Conservation (phyloP, 768 basidiomycete species). For the Collybia sordida region DNA sequence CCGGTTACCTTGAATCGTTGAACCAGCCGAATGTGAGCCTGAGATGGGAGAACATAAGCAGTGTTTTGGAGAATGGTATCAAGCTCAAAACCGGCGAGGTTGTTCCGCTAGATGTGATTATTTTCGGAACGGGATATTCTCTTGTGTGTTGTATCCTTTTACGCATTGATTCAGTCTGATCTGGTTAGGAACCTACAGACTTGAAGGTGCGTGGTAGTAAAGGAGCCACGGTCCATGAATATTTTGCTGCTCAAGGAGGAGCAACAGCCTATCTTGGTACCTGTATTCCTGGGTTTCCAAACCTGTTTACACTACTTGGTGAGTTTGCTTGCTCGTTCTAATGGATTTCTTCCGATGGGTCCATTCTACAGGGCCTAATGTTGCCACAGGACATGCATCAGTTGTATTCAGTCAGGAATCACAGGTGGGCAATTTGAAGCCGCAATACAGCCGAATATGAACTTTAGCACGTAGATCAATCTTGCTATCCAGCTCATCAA, state of each 20-base stretch:
- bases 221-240: constrained; percentile 41
- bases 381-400: constrained; percentile 57
- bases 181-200: constrained; percentile 33
- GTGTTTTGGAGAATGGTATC: constrained; percentile 48
- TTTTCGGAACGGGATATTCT: constrained; percentile 56
- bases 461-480: constrained; percentile 36
- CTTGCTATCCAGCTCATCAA: constrained; percentile 49
- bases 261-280: constrained; percentile 53
- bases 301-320: constrained; percentile 50
- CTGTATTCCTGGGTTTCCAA: constrained; percentile 56
- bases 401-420: constrained; percentile 55
- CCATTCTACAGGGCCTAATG: constrained; percentile 47
- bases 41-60: constrained; percentile 47
- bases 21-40: constrained; percentile 53
- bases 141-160: constrained; percentile 21
- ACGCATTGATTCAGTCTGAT: constrained; percentile 2
- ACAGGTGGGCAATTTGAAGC: constrained; percentile 35
- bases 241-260: constrained; percentile 47
- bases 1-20: constrained; percentile 54
- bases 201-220: constrained; percentile 41
- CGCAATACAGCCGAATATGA: too few species aligned
- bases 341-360: background rate
- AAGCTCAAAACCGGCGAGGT: constrained; percentile 46
- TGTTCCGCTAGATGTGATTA: constrained; percentile 55
- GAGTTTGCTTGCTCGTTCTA: background rate